These are phyloP conservation scores for Fusarium drepaniforme DNA, from an alignment of 2,329 filamentous ascomycete genomes.

Conservation along the genomic window DNA sequence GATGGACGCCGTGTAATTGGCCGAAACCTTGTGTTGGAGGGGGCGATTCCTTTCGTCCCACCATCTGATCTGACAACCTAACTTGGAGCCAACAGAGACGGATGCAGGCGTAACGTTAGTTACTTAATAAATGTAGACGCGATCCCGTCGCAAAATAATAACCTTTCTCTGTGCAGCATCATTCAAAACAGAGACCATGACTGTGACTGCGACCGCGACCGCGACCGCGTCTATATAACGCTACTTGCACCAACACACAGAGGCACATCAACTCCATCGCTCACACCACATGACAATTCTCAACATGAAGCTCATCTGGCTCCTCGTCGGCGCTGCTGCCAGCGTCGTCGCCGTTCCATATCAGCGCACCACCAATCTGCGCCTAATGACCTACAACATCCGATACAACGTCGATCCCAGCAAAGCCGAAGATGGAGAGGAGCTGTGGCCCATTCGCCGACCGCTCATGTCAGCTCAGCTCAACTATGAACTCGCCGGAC, in stretches of 20 bases:
- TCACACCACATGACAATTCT: neutral
- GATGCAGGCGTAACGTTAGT: neutral
- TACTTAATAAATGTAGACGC: neutral
- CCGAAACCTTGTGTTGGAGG: neutral
- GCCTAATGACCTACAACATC: constrained; percentile 74
- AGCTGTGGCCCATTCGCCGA: constrained; percentile 66
- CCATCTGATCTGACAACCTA: neutral
- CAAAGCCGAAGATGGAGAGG: constrained; percentile 63
- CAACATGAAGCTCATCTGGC: constrained; percentile 33
- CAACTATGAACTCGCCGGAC: constrained; percentile 60
- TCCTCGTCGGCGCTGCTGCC: constrained; percentile 19
- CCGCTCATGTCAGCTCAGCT: constrained; percentile 66
- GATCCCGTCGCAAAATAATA: neutral
- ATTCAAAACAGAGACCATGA: neutral
- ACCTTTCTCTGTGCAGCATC: neutral
- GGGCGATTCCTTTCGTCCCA: neutral
- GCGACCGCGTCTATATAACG: neutral
- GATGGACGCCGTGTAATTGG: neutral
- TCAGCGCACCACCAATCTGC: constrained; percentile 51
- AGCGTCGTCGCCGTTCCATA: constrained; percentile 24
- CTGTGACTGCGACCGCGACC: neutral
- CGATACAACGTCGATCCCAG: constrained; percentile 64
- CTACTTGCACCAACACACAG: neutral
- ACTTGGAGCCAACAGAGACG: neutral
- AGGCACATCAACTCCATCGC: neutral